phyloP scores from a whole-genome alignment of 2,329 filamentous ascomycete species.

The Fusarium devonianum region DNA sequence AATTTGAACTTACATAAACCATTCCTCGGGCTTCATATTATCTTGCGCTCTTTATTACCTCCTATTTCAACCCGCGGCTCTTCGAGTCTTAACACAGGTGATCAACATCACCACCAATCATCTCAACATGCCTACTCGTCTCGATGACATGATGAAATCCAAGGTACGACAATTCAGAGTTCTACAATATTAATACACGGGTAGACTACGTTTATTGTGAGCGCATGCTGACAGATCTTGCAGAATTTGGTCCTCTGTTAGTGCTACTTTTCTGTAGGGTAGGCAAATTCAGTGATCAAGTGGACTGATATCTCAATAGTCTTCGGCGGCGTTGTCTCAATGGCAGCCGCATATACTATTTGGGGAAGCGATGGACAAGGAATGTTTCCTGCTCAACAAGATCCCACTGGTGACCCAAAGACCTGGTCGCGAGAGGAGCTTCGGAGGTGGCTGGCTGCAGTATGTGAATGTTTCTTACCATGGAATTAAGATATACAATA shows the following conservation, averaged over 20 bases:
- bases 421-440: conserved; percentile 83
- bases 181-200: too few relatives aligned
- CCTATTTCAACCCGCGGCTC: too few relatives aligned
- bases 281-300: not conserved
- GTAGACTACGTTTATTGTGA: too few relatives aligned
- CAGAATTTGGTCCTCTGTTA: conserved; percentile 77
- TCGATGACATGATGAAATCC: conserved; percentile 39
- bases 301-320: conserved; percentile 17
- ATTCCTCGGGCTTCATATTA: too few relatives aligned
- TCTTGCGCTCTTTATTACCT: not conserved
- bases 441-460: conserved; percentile 79
- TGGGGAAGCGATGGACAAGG: conserved; percentile 71
- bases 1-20: not conserved
- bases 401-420: conserved; percentile 77
- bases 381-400: conserved; percentile 76
- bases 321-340: conserved; percentile 28
- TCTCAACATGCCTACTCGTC: conserved; percentile 30
- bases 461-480: conserved; percentile 49
- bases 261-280: conserved; percentile 32
- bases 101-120: not conserved
- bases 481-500: not conserved
- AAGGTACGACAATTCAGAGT: conserved; percentile 26
- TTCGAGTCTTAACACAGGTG: too few relatives aligned
- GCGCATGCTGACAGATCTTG: too few relatives aligned
- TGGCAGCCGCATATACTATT: conserved; percentile 76